These are phyloP conservation scores for Hansenula sp. DNA, from an alignment of 1,139 yeast species.

Conservation along the genomic window DNA sequence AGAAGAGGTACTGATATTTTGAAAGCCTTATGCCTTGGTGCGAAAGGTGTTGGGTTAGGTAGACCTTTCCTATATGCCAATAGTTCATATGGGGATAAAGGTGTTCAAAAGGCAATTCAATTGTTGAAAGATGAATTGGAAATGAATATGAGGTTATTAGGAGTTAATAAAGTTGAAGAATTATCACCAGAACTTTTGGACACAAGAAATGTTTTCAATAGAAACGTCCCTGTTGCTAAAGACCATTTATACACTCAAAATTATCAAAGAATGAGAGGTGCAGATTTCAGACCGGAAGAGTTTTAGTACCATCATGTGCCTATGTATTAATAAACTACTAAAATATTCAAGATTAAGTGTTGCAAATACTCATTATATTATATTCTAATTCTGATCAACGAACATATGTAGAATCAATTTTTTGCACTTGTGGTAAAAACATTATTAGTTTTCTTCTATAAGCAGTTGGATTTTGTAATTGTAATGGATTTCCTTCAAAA, in stretches of 20 bases:
- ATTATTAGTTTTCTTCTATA: slow-evolving; percentile 81
- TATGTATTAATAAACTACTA: not conserved
- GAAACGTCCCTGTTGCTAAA: slow-evolving; percentile 39
- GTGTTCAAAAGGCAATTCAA: slow-evolving; percentile 76
- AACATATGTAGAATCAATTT: slow-evolving; percentile 88
- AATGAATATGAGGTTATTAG: slow-evolving; percentile 86
- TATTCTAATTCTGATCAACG: slow-evolving; percentile 18
- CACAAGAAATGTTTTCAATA: slow-evolving; percentile 28
- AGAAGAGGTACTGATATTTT: slow-evolving; percentile 67
- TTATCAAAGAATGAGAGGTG: slow-evolving; percentile 37
- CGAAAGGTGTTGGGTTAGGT: slow-evolving; percentile 74
- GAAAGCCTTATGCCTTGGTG: slow-evolving; percentile 70
- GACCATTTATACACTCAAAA: slow-evolving; percentile 42
- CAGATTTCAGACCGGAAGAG: slow-evolving; percentile 27
- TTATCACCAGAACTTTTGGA: slow-evolving; percentile 56
- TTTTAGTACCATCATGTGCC: no score
- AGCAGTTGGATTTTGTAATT: slow-evolving; percentile 65
- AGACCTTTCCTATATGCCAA: slow-evolving; percentile 71
- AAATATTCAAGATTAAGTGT: no score
- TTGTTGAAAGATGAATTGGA: slow-evolving; percentile 75
- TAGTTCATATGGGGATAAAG: slow-evolving; percentile 71
- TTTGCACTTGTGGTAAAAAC: slow-evolving; percentile 66
- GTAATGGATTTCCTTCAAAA: slow-evolving; percentile 93
- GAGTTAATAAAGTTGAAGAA: slow-evolving; percentile 64
- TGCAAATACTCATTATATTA: no score